A percentile compares a stretch with the other conserved stretches of the same genome.
phyloP scores from a whole-genome alignment of 2,329 filamentous ascomycete species.

The Sarocladiaceae sp. region DNA sequence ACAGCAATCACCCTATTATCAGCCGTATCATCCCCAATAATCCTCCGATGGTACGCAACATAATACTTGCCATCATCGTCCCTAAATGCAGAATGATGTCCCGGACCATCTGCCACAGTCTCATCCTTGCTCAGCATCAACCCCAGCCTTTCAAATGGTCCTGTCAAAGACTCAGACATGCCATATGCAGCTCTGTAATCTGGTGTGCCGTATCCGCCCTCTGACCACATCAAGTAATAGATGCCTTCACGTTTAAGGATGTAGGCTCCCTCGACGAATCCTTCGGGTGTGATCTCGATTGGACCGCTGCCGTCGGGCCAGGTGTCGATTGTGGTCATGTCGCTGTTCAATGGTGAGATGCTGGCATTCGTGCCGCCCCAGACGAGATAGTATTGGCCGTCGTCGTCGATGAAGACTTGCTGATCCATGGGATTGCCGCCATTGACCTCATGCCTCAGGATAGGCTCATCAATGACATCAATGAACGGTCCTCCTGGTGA shows the following conservation, averaged over 20 bases:
- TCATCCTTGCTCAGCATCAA: slow-evolving; percentile 12
- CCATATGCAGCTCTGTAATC: slow-evolving; percentile 12
- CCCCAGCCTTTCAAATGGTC: slow-evolving; percentile 10
- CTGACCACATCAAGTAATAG: slow-evolving; percentile 15
- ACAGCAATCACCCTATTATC: slow-evolving; percentile 12
- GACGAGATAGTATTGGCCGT: slow-evolving; percentile 11
- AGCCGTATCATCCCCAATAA: slow-evolving; percentile 11
- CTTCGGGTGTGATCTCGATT: slow-evolving; percentile 12
- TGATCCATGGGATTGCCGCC: slow-evolving; percentile 12
- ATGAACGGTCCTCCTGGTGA: slow-evolving; percentile 10
- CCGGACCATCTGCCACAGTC: slow-evolving; percentile 12
- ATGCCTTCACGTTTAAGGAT: slow-evolving; percentile 12
- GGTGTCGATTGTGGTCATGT: slow-evolving; percentile 9
- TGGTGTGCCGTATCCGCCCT: slow-evolving; percentile 11
- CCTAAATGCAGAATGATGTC: slow-evolving; percentile 13
- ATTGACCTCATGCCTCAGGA: slow-evolving; percentile 6
- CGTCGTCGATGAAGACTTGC: slow-evolving; percentile 13
- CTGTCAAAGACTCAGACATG: slow-evolving; percentile 11
- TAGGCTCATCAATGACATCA: slow-evolving; percentile 11
- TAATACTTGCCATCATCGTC: slow-evolving; percentile 13
- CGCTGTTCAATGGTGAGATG: slow-evolving; percentile 11
- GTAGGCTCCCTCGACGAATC: slow-evolving; percentile 12
- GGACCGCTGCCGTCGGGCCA: slow-evolving; percentile 9
- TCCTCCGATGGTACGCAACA: slow-evolving; percentile 12
- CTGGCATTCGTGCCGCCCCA: slow-evolving; percentile 11